These are phyloP conservation scores for Alternaria atra DNA, from an alignment of 2,329 filamentous ascomycete genomes.

Conservation along the genomic window DNA sequence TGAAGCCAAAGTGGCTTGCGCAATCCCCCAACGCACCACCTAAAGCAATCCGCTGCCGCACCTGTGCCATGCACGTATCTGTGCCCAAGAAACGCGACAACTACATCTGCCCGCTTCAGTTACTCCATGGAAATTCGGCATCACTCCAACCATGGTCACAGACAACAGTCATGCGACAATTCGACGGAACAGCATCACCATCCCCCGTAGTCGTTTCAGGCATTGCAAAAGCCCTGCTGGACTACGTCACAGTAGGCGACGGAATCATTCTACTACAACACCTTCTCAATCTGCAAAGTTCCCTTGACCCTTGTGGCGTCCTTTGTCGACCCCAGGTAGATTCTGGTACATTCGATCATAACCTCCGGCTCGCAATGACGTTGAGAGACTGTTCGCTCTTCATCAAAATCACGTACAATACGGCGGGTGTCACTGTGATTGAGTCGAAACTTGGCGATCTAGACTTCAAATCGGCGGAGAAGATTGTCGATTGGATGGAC, in stretches of 20 bases:
- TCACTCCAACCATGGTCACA: conserved; percentile 27
- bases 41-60: conserved; percentile 54
- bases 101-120: conserved; percentile 53
- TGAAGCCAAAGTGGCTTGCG: conserved; percentile 60
- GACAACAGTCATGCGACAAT: conserved; percentile 21
- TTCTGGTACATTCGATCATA: conserved; percentile 18
- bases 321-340: conserved; percentile 4
- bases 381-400: conserved; percentile 59
- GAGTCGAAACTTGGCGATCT: conserved; percentile 58
- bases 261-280: conserved; percentile 50
- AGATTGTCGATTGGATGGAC: conserved; percentile 52
- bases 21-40: conserved; percentile 57
- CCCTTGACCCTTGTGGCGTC: conserved; percentile 52
- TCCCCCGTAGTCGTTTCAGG: conserved; percentile 1
- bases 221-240: conserved; percentile 24
- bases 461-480: conserved; percentile 56
- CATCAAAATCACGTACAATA: conserved; percentile 37
- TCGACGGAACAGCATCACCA: conserved; percentile 4
- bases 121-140: conserved; percentile 44
- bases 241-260: conserved; percentile 41
- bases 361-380: conserved; percentile 55
- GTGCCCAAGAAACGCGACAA: conserved; percentile 28
- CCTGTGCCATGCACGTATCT: conserved; percentile 56
- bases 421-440: conserved; percentile 26
- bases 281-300: conserved; percentile 49